Conservation (phyloP, 1,139 yeast genomes). For the Kodamaea fungicola region DNA sequence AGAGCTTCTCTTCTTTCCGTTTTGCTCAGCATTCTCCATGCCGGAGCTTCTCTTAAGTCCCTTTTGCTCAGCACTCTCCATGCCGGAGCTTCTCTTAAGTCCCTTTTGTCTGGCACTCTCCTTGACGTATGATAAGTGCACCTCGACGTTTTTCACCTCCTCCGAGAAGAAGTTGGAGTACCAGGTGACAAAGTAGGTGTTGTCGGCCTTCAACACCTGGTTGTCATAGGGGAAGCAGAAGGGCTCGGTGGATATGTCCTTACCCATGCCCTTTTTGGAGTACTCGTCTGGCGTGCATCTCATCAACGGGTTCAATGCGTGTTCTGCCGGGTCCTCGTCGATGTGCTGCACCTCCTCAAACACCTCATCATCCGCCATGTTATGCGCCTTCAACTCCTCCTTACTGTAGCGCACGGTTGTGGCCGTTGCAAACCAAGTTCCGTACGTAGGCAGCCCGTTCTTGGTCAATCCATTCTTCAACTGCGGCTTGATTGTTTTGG, state of each 20-base stretch:
- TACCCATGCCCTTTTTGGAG: conserved; percentile 59
- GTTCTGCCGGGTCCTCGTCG: conserved; percentile 69
- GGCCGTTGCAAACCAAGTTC: conserved; percentile 73
- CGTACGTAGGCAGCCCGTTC: conserved; percentile 67
- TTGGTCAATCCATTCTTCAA: conserved; percentile 66
- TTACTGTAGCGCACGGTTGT: conserved; percentile 54
- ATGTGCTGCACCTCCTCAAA: conserved; percentile 52
- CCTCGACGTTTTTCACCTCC: conserved; percentile 54
- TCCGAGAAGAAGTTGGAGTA: conserved; percentile 56
- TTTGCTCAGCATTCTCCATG: conserved; percentile 9
- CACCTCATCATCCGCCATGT: conserved; percentile 57
- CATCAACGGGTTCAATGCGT: conserved; percentile 67
- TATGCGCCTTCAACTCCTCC: conserved; percentile 65
- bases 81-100: conserved; percentile 37
- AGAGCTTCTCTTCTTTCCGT: conserved; percentile 26
- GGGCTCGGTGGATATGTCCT: conserved; percentile 59
- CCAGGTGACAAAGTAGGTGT: conserved; percentile 79
- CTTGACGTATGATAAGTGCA: conserved; percentile 65
- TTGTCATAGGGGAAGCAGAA: conserved; percentile 78
- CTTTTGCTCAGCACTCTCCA: conserved; percentile 9
- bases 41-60: conserved; percentile 36
- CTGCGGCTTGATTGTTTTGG: conserved; percentile 74
- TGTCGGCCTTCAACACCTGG: conserved; percentile 49
- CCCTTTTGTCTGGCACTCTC: conserved; percentile 57
- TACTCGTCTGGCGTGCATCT: conserved; percentile 83